Base-by-base conservation (phyloP, 2,329 filamentous ascomycete species). In the Cladophialophora carrionii region DNA sequence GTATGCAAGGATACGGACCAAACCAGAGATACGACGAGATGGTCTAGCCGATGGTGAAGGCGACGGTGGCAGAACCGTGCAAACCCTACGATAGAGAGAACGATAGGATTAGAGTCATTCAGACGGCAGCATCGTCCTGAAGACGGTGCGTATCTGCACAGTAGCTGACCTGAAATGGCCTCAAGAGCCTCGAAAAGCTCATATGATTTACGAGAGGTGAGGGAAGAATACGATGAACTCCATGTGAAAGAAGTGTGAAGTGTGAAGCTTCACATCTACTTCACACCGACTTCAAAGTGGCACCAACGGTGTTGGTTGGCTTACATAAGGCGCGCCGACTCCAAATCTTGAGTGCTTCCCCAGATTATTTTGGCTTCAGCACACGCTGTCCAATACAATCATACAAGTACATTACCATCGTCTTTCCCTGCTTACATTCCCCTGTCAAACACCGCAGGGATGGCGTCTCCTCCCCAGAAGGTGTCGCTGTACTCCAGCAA, bases 401-500 rank as follows among this genome's bases (percentile, higher is more conserved):
- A 2, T 43, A n/a, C 37, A n/a, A 17, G 37, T 2, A 43, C 6
- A 43, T 43, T 6, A n/a, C 14, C 10, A 43, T 8, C n/a, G 7
- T 8, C 37, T n/a, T 52, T 14, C 48, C 9, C 48, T 52, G 22
- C 26, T 14, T n/a, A 7, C 37, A n/a, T 14, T 43, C 5, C 37
- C n/a, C 37, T 17, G 3, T 12, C 17, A 43, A 14, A 43, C 37
- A 43, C 37, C 37, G 37, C 17, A 43, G 17, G 37, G 14, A 54
- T 54, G 52, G 24, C 57, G 26, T 53, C 57, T 24, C 46, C 57
- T 60, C 57, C 69, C 6, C 71, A 70, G 54, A 81, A 80, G 68
- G 75, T 81, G 64, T 77, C 79, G 31, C 76, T 81, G 63, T 81
- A 81, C 71, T 80, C 79, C 31, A 72, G 74, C 64, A 79, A 78